Conservation (phyloP, 495 filamentous ascomycete species). For the Lasiosphaeria hispida region DNA sequence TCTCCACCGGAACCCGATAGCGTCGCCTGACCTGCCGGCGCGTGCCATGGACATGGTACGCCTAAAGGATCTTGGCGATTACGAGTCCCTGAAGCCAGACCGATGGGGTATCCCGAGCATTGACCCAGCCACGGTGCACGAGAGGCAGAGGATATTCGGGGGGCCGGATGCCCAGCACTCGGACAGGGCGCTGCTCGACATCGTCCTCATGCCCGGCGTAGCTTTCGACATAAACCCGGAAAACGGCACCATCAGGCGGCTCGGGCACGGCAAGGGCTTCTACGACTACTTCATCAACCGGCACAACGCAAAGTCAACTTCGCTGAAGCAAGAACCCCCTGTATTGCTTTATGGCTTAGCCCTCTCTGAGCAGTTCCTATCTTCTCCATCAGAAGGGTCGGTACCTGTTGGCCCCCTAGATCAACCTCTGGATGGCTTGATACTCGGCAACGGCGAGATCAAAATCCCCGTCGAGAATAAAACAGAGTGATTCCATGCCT, state of each 20-base stretch:
- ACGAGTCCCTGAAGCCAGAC: constrained; percentile 69
- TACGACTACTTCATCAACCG: constrained; percentile 89
- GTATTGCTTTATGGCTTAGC: constrained; percentile 75
- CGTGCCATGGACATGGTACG: constrained; percentile 93
- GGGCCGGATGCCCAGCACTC: constrained; percentile 46
- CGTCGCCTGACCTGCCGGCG: constrained; percentile 44
- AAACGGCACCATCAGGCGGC: constrained; percentile 56
- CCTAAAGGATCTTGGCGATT: constrained; percentile 69
- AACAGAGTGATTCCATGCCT: constrained; percentile 12
- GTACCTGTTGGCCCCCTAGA: constrained; percentile 44
- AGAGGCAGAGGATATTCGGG: constrained; percentile 68
- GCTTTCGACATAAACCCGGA: constrained; percentile 70
- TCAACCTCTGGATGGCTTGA: constrained; percentile 46
- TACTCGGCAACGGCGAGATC: constrained; percentile 47
- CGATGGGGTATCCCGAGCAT: constrained; percentile 91
- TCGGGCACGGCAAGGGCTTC: constrained; percentile 95
- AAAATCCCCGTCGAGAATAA: constrained; percentile 26
- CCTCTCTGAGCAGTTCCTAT: constrained; percentile 81
- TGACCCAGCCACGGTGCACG: constrained; percentile 55
- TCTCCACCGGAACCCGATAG: constrained; percentile 59
- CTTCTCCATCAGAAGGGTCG: constrained; percentile 38
- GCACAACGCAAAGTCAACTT: constrained; percentile 53
- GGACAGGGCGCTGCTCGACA: constrained; percentile 59
- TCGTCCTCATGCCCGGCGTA: constrained; percentile 91
- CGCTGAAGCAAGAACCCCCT: constrained; percentile 41